Evolutionary conservation across 495 filamentous ascomycete species (phyloP), one percentile per base, ranked within the genome.

Genomic region (Tuber umbilicatum): DNA sequence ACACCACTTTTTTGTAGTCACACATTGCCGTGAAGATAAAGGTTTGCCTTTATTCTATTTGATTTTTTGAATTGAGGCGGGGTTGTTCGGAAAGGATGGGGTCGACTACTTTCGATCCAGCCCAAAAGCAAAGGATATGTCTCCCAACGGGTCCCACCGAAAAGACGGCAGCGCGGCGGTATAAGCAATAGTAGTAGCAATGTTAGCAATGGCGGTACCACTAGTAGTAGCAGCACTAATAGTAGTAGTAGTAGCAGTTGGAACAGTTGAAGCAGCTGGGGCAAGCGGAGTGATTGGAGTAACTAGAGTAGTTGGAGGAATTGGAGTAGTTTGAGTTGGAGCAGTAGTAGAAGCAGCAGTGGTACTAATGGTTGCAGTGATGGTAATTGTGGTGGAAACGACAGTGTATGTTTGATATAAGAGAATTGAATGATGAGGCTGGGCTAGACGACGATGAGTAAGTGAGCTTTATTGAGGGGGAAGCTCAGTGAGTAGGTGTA

Each of bases 1-100:
- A 89, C n/a, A 83, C 81, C 21, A 89, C 86, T 77, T 85, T 80
- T 35, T 84, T 88, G 74, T 86, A 88, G 77, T 89, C 86, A 79
- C 87, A 89, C 87, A 89, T 73, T 67, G 67, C 74, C 41, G 60
- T 69, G 69, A 71, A 71, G 10, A 50, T 31, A 42, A 68, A 69
- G 60, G 69, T 45, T 42, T 74, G 60, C 55, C 47, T 14, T 60
- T 31, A 31, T 27, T 16, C 50, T 31, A 14, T 31, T 60, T 60
- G 50, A 60, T 12, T 60, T 31, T 55, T 60, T 16, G n/a, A 14
- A 16, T 31, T 60, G 50, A 16, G 50, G 50, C 16, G n/a, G 50
- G n/a, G 10, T 31, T 55, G 23, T 12, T 60, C 2, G 6, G 31
- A 31, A 10, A 27, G 10, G 50, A 16, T 60, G n/a, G 2, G 27